phyloP scores from a whole-genome alignment of 2,329 filamentous ascomycete species.

The Penicillium oxalicum region DNA sequence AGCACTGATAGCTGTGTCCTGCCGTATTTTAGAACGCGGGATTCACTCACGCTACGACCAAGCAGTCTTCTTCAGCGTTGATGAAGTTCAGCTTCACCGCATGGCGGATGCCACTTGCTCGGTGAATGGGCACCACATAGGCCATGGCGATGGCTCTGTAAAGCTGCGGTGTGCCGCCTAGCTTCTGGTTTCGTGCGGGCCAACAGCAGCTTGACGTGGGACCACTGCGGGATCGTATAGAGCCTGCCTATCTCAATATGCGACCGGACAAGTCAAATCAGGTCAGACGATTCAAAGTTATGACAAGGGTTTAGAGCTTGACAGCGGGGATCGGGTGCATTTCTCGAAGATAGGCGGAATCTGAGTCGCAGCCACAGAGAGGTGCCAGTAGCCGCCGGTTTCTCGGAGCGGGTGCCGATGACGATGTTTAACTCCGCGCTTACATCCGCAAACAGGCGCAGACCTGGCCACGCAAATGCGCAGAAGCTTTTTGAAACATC shows the following conservation, averaged over 20 bases:
- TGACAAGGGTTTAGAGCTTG: background rate
- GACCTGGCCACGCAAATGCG: background rate
- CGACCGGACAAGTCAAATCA: background rate
- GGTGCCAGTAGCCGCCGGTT: constrained; percentile 2
- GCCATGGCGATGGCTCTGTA: constrained; percentile 57
- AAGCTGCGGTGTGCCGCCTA: constrained; percentile 3
- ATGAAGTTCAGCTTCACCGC: constrained; percentile 76
- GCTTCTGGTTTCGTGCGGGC: constrained; percentile 1
- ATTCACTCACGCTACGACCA: constrained; percentile 74
- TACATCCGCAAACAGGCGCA: constrained; percentile 15
- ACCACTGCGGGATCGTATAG: constrained; percentile 3
- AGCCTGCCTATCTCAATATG: background rate
- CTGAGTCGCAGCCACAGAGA: constrained; percentile 2
- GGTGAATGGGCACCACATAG: constrained; percentile 89
- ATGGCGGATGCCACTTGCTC: constrained; percentile 84
- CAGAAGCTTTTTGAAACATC: too few relatives aligned
- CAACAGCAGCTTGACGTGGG: constrained; percentile 9
- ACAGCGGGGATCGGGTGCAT: constrained; percentile 3
- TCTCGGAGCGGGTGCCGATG: constrained; percentile 14
- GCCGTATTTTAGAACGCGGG: background rate
- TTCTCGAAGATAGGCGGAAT: background rate
- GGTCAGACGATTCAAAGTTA: background rate
- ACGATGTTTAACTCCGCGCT: constrained; percentile 16
- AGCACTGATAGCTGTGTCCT: background rate
- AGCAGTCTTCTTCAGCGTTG: constrained; percentile 65